Percentiles rank a stretch among this genome's conserved stretches.
Conservation (phyloP, 257 asterid genomes). For the Rubia yunnanensis region DNA sequence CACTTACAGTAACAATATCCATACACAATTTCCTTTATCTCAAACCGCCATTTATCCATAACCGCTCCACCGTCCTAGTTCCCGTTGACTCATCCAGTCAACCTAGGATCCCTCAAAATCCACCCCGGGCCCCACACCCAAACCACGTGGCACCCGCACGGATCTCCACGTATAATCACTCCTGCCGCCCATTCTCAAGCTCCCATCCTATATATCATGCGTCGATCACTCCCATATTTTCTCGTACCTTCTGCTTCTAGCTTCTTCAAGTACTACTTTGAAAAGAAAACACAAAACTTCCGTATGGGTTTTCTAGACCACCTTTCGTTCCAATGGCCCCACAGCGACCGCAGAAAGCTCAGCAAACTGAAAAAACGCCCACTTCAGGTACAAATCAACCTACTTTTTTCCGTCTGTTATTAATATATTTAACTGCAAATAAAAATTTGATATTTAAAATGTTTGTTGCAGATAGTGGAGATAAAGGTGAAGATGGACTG, state of each 20-base stretch:
- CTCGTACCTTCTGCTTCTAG: not conserved
- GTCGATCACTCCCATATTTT: not conserved
- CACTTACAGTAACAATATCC: no score
- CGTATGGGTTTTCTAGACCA: conserved; percentile 30
- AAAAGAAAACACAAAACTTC: no score
- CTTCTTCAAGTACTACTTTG: not conserved
- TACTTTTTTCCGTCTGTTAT: no score
- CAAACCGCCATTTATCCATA: no score
- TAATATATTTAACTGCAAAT: no score
- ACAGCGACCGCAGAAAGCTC: conserved; percentile 22
- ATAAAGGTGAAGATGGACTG: conserved; percentile 42
- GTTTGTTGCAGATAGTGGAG: conserved; percentile 30
- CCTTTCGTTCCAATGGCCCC: conserved; percentile 18
- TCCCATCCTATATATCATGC: not conserved
- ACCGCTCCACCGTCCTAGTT: not conserved
- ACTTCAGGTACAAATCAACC: conserved; percentile 18
- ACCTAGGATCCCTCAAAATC: not conserved
- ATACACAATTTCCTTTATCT: no score
- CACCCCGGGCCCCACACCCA: not conserved
- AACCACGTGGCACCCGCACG: not conserved
- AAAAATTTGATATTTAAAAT: no score
- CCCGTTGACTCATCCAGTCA: not conserved
- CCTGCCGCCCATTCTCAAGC: not conserved
- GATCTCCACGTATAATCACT: not conserved
- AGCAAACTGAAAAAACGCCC: conserved; percentile 21